Evolutionary conservation across 2,329 filamentous ascomycete species (phyloP).

Genomic region (Aotearoamyces nothofagi): DNA sequence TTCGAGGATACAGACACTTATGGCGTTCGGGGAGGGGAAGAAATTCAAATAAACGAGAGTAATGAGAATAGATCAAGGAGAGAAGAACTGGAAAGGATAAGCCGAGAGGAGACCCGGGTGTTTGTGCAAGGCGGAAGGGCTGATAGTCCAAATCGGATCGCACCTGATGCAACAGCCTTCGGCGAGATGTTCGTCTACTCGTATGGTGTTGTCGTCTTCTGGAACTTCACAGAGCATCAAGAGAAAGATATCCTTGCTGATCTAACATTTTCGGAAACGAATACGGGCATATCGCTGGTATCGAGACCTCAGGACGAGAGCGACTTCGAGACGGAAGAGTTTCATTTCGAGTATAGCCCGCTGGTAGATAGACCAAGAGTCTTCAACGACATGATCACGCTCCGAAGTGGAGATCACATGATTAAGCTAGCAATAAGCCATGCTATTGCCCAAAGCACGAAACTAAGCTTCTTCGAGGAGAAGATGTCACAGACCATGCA

Average conservation of each 20-base stretch:
- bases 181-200: constrained; percentile 96
- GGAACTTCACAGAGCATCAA: constrained; percentile 94
- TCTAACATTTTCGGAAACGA: constrained; percentile 69
- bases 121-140: constrained; percentile 25
- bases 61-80: constrained; percentile 17
- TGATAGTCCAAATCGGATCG: constrained; percentile 40
- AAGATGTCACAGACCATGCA: constrained; percentile 90
- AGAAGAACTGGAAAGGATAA: constrained; percentile 19
- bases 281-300: constrained; percentile 51
- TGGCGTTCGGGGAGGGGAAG: constrained; percentile 26
- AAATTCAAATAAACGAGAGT: constrained; percentile 27
- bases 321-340: constrained; percentile 95
- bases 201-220: constrained; percentile 95
- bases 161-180: constrained; percentile 60
- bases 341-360: constrained; percentile 93
- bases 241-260: constrained; percentile 95
- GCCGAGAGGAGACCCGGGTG: constrained; percentile 20
- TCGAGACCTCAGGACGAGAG: constrained; percentile 69
- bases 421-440: constrained; percentile 97
- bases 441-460: constrained; percentile 93
- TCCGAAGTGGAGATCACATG: constrained; percentile 93
- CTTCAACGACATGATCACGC: constrained; percentile 98
- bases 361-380: constrained; percentile 77
- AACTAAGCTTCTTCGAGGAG: constrained; percentile 91
- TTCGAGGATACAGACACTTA: constrained; percentile 57